Evolutionary conservation across 768 basidiomycete species (phyloP).

Genomic region (Serendipita vermifera): DNA sequence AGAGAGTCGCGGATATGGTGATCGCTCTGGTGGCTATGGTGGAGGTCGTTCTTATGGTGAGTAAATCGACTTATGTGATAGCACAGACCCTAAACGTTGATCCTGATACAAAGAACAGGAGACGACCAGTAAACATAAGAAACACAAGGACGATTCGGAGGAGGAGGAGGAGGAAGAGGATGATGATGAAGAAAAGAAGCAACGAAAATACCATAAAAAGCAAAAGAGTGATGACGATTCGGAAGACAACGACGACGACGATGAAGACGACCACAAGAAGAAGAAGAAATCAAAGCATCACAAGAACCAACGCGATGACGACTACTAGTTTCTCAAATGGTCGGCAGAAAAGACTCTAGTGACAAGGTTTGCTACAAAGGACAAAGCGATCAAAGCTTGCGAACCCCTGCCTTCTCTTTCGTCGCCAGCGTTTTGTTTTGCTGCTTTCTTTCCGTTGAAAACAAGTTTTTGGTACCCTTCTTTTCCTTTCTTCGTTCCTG

Average conservation of each 20-base stretch:
- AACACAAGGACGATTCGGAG: too few relatives aligned
- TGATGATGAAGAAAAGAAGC: constrained; percentile 26
- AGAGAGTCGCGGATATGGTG: too few relatives aligned
- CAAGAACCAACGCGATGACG: constrained; percentile 20
- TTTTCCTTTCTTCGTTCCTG: constrained; percentile 46
- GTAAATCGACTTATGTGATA: too few relatives aligned
- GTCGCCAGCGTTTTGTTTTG: constrained; percentile 40
- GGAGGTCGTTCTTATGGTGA: background rate
- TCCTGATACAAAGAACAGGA: too few relatives aligned
- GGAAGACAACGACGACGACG: constrained; percentile 23
- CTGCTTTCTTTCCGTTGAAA: constrained; percentile 45
- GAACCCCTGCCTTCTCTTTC: constrained; percentile 34
- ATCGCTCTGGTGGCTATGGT: background rate
- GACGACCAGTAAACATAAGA: too few relatives aligned
- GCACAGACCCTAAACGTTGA: too few relatives aligned
- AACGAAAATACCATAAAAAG: constrained; percentile 2
- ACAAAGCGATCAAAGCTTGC: constrained; percentile 28
- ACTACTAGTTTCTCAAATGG: constrained; percentile 44
- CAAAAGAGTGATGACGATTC: constrained; percentile 31
- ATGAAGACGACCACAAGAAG: constrained; percentile 22
- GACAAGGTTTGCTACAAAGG: background rate
- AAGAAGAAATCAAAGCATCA: constrained; percentile 7
- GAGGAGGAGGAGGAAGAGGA: constrained; percentile 54
- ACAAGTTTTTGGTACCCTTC: constrained; percentile 51
- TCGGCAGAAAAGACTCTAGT: background rate